Conservation (phyloP, 108 stramenopile species). For the Parietichytrium sp. region DNA sequence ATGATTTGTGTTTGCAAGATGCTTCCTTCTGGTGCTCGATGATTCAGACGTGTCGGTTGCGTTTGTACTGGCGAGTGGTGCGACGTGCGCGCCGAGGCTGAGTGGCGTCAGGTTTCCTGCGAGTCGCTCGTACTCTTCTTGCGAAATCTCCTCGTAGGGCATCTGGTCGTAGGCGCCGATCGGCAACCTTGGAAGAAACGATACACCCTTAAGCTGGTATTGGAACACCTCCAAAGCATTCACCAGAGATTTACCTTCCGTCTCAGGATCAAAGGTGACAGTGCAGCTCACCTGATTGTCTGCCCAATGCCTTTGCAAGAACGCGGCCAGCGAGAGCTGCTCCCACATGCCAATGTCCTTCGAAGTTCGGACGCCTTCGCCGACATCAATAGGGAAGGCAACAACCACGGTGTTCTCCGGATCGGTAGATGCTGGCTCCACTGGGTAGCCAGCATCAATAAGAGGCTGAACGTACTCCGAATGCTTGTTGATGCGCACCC, state of each 20-base stretch:
- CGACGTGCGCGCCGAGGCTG: too few species aligned
- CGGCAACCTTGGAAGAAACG: slow-evolving; percentile 43
- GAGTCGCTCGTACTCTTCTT: neutral
- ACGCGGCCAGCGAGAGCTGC: slow-evolving; percentile 64
- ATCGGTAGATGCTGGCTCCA: slow-evolving; percentile 53
- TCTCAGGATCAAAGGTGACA: slow-evolving; percentile 63
- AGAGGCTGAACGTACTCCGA: slow-evolving; percentile 53
- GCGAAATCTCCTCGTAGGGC: slow-evolving; percentile 46
- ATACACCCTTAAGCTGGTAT: slow-evolving; percentile 65
- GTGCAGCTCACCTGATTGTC: slow-evolving; percentile 70
- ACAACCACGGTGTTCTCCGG: slow-evolving; percentile 57
- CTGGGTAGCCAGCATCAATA: slow-evolving; percentile 53
- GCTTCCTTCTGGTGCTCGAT: too few species aligned
- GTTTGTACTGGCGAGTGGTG: too few species aligned
- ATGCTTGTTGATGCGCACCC: slow-evolving; percentile 55
- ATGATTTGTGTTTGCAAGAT: too few species aligned
- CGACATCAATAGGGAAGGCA: slow-evolving; percentile 61
- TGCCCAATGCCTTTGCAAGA: slow-evolving; percentile 64
- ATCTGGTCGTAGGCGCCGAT: slow-evolving; percentile 60
- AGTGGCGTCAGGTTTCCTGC: neutral
- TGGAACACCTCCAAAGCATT: slow-evolving; percentile 62
- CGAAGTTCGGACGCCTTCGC: slow-evolving; percentile 60
- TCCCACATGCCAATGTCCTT: slow-evolving; percentile 60
- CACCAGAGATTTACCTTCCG: slow-evolving; percentile 53
- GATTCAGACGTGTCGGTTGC: too few species aligned